Evolutionary conservation across 225 moss, liverwort and hornwort species (phyloP).

Genomic region (Polytrichum commune): DNA sequence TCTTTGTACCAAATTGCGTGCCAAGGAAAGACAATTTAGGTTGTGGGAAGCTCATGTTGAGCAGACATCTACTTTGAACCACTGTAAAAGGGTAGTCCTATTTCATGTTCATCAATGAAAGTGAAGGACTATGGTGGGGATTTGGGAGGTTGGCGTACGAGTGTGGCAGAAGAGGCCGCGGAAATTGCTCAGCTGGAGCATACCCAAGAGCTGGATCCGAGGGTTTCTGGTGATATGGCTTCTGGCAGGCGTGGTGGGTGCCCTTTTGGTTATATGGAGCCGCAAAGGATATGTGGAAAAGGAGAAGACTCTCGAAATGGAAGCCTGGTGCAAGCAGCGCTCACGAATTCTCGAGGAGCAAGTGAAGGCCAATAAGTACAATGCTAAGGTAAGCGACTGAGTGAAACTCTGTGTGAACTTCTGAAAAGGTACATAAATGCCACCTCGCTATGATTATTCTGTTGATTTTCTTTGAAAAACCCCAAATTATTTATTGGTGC

Average conservation of each 20-base stretch:
- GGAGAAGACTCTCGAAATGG: conserved; percentile 2
- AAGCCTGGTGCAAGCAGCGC: conserved; percentile 16
- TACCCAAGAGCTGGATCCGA: conserved; percentile 17
- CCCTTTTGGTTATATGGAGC: conserved; percentile 11
- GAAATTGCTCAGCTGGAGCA: background rate
- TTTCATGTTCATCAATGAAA: conserved; percentile 5
- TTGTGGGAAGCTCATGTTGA: too few relatives aligned
- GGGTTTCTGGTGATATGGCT: conserved; percentile 15
- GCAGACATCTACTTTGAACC: too few relatives aligned
- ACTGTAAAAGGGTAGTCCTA: too few relatives aligned
- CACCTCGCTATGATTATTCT: too few relatives aligned
- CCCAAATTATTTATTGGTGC: background rate
- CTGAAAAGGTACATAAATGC: background rate
- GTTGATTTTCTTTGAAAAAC: background rate
- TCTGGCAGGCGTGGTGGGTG: conserved; percentile 11
- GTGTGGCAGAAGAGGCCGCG: conserved; percentile 5
- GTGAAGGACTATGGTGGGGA: conserved; percentile 5
- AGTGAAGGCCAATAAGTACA: conserved; percentile 20
- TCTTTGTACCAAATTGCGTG: too few relatives aligned
- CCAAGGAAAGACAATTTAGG: too few relatives aligned
- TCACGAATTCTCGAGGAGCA: conserved; percentile 21
- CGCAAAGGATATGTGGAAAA: conserved; percentile 10
- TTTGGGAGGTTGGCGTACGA: conserved; percentile 2
- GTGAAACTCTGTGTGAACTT: background rate
- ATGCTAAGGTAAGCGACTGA: conserved; percentile 12